These are phyloP conservation scores for Trichophyton equinum DNA, from an alignment of 2,329 filamentous ascomycete species.

Conservation along the genomic window DNA sequence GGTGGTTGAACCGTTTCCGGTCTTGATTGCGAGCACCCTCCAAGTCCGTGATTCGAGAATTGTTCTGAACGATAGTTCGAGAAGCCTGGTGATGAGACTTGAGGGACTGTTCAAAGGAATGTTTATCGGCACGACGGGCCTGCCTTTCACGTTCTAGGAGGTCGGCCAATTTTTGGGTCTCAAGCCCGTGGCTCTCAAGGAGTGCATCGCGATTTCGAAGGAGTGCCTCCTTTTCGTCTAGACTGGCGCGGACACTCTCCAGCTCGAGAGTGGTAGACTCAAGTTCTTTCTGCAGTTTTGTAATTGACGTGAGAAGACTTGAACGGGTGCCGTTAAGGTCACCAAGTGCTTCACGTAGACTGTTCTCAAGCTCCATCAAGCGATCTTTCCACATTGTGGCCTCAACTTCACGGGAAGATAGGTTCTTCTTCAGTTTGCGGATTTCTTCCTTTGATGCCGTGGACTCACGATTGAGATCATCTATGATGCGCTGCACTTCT, in stretches of 20 bases:
- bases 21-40: conserved; percentile 69
- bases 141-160: conserved; percentile 83
- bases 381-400: conserved; percentile 84
- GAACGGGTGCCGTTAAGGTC: conserved; percentile 78
- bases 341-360: conserved; percentile 72
- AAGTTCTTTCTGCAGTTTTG: conserved; percentile 75
- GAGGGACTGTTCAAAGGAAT: conserved; percentile 76
- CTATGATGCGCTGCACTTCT: conserved; percentile 84
- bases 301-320: conserved; percentile 73
- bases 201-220: conserved; percentile 81
- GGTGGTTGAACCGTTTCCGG: conserved; percentile 57
- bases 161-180: conserved; percentile 72
- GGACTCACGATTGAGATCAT: conserved; percentile 78
- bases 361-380: conserved; percentile 78
- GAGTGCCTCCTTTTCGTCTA: conserved; percentile 82
- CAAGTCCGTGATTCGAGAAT: conserved; percentile 72
- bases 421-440: conserved; percentile 65
- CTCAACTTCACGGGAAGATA: conserved; percentile 76
- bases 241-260: conserved; percentile 59
- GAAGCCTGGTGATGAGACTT: conserved; percentile 77
- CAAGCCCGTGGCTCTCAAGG: conserved; percentile 76
- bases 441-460: conserved; percentile 75
- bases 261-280: conserved; percentile 74
- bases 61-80: conserved; percentile 74
- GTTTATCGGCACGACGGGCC: conserved; percentile 71